Conservation (phyloP, 2,329 filamentous ascomycete species). For the Arthrobotrys iridis region DNA sequence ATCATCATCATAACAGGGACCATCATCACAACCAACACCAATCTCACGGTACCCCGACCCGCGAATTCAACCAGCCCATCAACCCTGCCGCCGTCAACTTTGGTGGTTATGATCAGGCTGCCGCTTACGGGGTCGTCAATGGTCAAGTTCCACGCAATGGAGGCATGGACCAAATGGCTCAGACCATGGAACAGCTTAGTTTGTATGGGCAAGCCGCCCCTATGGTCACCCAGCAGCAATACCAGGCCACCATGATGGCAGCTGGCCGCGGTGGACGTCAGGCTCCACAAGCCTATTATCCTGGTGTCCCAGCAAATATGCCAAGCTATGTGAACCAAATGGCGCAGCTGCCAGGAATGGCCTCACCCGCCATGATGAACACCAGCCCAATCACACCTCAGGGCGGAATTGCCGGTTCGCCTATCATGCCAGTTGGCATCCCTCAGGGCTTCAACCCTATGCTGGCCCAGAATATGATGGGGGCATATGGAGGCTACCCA, state of each 20-base stretch:
- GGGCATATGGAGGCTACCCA: slow-evolving; percentile 55
- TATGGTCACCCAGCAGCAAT: slow-evolving; percentile 49
- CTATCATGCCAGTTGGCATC: slow-evolving; percentile 56
- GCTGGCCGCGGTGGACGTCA: slow-evolving; percentile 34
- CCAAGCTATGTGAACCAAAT: slow-evolving; percentile 46
- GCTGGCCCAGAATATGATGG: slow-evolving; percentile 57
- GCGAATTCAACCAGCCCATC: slow-evolving; percentile 50
- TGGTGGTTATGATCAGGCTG: slow-evolving; percentile 54
- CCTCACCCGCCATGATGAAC: slow-evolving; percentile 51
- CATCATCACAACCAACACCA: slow-evolving; percentile 55
- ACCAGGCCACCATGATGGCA: slow-evolving; percentile 52
- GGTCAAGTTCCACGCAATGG: slow-evolving; percentile 56
- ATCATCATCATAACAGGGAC: slow-evolving; percentile 51
- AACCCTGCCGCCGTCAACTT: slow-evolving; percentile 53
- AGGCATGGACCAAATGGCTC: slow-evolving; percentile 55
- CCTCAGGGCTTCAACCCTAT: slow-evolving; percentile 57
- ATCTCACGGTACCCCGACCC: slow-evolving; percentile 44
- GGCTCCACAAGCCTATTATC: slow-evolving; percentile 46
- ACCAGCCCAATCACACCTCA: slow-evolving; percentile 56
- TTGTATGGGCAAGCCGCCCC: slow-evolving; percentile 46
- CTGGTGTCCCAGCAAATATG: slow-evolving; percentile 44
- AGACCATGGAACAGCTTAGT: slow-evolving; percentile 57
- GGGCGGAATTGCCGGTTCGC: slow-evolving; percentile 55
- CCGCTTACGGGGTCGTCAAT: slow-evolving; percentile 50
- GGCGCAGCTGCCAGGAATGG: slow-evolving; percentile 51